These are phyloP conservation scores for Arctostaphylos glauca DNA, from an alignment of 148 eudicot species.

Conservation along the genomic window DNA sequence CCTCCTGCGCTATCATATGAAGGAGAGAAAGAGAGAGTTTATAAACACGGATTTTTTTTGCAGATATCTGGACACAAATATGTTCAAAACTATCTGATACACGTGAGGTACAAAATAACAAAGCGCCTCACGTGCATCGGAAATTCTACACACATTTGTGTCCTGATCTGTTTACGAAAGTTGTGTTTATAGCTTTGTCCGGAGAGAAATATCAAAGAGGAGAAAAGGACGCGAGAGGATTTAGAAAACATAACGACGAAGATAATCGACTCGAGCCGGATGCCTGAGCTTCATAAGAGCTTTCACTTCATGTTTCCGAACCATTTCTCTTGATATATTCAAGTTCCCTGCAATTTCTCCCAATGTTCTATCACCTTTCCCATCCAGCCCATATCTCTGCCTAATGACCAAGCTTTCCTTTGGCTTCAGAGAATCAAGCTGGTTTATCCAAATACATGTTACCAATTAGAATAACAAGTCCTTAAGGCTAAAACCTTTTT, in stretches of 20 bases:
- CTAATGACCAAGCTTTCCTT: conserved; percentile 96
- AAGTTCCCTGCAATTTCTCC: conserved; percentile 93
- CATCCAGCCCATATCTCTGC: conserved; percentile 96
- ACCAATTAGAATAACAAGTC: background rate
- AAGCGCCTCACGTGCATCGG: too few relatives aligned
- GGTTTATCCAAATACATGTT: conserved; percentile 16
- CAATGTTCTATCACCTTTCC: conserved; percentile 84
- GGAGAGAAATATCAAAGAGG: background rate
- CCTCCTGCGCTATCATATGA: background rate
- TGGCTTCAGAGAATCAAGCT: conserved; percentile 97
- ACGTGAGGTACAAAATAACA: too few relatives aligned
- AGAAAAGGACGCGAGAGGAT: background rate
- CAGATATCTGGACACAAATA: too few relatives aligned
- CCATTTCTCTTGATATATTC: conserved; percentile 96
- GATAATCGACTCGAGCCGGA: conserved; percentile 82
- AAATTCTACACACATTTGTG: too few relatives aligned
- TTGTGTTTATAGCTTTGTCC: too few relatives aligned
- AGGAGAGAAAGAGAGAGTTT: background rate
- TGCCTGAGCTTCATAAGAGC: conserved; percentile 96
- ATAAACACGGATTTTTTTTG: too few relatives aligned
- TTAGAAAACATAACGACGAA: conserved; percentile 61
- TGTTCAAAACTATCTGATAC: too few relatives aligned
- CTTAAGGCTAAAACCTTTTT: background rate
- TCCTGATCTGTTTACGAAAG: too few relatives aligned
- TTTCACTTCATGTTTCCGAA: conserved; percentile 87